Conservation (phyloP, 2,329 filamentous ascomycete genomes). For the Aureobasidium sp. region DNA sequence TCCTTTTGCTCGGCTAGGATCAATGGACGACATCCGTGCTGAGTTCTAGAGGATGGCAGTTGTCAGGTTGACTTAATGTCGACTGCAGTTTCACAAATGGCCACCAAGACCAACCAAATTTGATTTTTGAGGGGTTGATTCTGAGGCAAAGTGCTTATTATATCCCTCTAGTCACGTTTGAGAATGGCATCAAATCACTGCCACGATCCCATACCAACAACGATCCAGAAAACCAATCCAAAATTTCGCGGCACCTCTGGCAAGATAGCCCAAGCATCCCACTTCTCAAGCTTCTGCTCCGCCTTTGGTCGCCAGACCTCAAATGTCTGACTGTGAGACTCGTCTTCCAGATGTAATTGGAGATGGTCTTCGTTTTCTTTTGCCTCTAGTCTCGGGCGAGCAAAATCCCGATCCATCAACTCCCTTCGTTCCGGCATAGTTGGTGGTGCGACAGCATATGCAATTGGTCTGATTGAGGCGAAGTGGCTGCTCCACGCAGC, state of each 20-base stretch:
- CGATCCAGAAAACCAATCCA: background rate
- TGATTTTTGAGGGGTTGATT: too few species aligned
- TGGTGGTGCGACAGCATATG: constrained; percentile 68
- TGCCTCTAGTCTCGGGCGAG: constrained; percentile 42
- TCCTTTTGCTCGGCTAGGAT: background rate
- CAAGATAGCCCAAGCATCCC: constrained; percentile 15
- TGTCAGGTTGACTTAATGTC: too few species aligned
- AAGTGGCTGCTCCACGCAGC: constrained; percentile 56
- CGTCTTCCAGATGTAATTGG: background rate
- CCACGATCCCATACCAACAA: background rate
- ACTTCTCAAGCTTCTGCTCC: constrained; percentile 14
- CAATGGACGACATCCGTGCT: too few species aligned
- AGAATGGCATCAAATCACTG: background rate
- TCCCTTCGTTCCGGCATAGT: constrained; percentile 64
- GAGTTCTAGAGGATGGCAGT: too few species aligned
- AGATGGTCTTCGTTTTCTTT: constrained; percentile 5
- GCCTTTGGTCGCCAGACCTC: constrained; percentile 18
- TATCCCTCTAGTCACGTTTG: too few species aligned
- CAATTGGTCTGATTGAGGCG: constrained; percentile 48
- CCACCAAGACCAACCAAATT: too few species aligned
- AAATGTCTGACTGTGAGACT: background rate
- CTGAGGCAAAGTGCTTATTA: too few species aligned
- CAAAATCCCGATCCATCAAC: constrained; percentile 61
- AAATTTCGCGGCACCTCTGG: constrained; percentile 10
- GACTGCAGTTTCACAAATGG: too few species aligned